A percentile compares a stretch with the other conserved stretches of the same genome.
Conservation (phyloP, 306 rosid species). For the Begonia peltatifolia region DNA sequence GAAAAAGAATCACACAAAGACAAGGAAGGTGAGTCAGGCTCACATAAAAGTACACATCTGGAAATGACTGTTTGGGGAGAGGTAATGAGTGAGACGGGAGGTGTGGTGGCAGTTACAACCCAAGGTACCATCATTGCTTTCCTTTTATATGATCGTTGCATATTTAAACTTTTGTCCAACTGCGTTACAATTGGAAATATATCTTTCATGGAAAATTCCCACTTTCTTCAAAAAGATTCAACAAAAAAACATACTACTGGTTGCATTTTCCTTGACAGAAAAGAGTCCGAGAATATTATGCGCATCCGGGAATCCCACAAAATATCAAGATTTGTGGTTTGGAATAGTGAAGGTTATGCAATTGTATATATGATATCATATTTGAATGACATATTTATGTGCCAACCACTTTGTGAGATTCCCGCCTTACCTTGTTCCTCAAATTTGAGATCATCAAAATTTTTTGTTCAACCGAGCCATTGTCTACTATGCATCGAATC, state of each 20-base stretch:
- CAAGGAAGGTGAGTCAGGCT: slow-evolving; percentile 28
- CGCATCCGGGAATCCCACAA: slow-evolving; percentile 15
- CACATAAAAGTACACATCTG: slow-evolving; percentile 22
- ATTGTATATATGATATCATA: slow-evolving; percentile 35
- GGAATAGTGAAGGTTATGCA: slow-evolving; percentile 64
- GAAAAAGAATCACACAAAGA: slow-evolving; percentile 24
- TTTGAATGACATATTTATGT: slow-evolving; percentile 38
- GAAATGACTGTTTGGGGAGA: slow-evolving; percentile 36
- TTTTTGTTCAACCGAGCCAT: slow-evolving; percentile 31
- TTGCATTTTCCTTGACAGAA: slow-evolving; percentile 49
- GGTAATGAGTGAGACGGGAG: slow-evolving; percentile 31
- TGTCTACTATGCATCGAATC: slow-evolving; percentile 53
- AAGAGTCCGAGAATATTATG: slow-evolving; percentile 14
- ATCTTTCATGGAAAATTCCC: slow-evolving; percentile 28
- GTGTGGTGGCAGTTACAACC: slow-evolving; percentile 32
- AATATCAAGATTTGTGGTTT: slow-evolving; percentile 30
- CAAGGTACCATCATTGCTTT: slow-evolving; percentile 35
- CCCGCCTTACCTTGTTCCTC: slow-evolving; percentile 34
- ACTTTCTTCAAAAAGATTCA: slow-evolving; percentile 19
- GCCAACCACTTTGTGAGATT: slow-evolving; percentile 50
- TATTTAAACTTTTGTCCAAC: slow-evolving; percentile 40
- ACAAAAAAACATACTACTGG: slow-evolving; percentile 32
- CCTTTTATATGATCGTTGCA: slow-evolving; percentile 37
- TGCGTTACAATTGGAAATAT: slow-evolving; percentile 50
- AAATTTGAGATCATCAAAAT: slow-evolving; percentile 28